Conservation (phyloP, 2,329 filamentous ascomycete species). For the Colletotrichum salicis region DNA sequence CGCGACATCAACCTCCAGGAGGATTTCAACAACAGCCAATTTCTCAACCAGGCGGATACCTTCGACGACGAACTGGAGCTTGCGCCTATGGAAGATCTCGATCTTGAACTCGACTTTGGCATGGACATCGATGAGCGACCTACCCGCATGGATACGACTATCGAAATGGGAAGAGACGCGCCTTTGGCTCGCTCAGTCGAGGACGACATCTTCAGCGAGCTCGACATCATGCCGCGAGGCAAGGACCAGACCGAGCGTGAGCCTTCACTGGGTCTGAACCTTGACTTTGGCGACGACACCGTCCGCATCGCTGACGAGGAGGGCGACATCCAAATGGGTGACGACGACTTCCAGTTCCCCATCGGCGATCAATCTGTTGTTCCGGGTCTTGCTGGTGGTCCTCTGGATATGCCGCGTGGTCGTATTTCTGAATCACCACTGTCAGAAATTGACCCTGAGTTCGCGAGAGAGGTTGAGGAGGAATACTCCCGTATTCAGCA, state of each 20-base stretch:
- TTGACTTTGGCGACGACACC: constrained; percentile 64
- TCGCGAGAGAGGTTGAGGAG: constrained; percentile 68
- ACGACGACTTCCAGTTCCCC: constrained; percentile 68
- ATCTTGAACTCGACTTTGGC: constrained; percentile 79
- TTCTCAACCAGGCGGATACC: constrained; percentile 74
- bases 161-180: constrained; percentile 92
- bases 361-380: constrained; percentile 67
- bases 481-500: constrained; percentile 64
- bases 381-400: constrained; percentile 58
- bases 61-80: constrained; percentile 68
- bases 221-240: constrained; percentile 66
- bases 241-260: constrained; percentile 69
- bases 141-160: constrained; percentile 65
- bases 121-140: constrained; percentile 76
- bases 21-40: constrained; percentile 80
- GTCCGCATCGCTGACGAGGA: constrained; percentile 73
- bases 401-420: constrained; percentile 61
- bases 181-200: constrained; percentile 74
- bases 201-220: constrained; percentile 75
- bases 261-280: constrained; percentile 62
- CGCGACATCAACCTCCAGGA: constrained; percentile 76
- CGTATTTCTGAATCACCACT: constrained; percentile 77
- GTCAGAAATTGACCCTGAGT: constrained; percentile 74
- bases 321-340: constrained; percentile 70
- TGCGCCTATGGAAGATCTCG: constrained; percentile 72